These are phyloP conservation scores for Inga leiocalycina DNA, from an alignment of 306 rosid species.

Conservation along the genomic window DNA sequence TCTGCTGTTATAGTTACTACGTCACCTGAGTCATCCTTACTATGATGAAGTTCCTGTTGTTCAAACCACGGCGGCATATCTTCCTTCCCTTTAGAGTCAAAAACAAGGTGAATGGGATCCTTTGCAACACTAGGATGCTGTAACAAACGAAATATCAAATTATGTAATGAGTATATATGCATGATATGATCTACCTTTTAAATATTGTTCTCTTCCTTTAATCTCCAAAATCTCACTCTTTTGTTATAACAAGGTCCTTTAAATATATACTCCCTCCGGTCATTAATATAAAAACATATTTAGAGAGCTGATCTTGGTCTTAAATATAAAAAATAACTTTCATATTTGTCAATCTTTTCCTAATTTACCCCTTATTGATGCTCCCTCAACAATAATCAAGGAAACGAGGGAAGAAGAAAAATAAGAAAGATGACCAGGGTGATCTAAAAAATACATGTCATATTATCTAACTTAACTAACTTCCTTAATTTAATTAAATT, in stretches of 20 bases:
- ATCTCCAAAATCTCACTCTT: background rate
- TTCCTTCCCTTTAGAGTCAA: background rate
- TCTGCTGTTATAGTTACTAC: background rate
- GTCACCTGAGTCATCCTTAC: background rate
- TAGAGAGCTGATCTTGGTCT: no score
- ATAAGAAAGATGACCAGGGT: no score
- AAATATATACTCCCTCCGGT: no score
- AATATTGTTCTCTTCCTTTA: background rate
- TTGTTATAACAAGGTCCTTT: background rate
- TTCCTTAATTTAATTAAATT: no score
- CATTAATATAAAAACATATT: no score
- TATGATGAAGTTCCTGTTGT: background rate
- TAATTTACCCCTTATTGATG: no score
- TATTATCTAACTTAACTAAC: no score
- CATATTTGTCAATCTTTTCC: no score
- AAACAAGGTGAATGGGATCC: background rate
- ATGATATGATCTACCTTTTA: background rate
- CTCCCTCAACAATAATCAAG: no score
- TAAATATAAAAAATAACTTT: no score
- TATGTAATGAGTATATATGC: background rate
- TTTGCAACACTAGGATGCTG: background rate
- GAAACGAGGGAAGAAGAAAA: no score
- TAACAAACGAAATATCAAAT: background rate
- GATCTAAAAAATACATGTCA: no score
- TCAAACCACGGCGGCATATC: background rate